Base-by-base conservation (phyloP, 2,329 filamentous ascomycete species). In the Penicillium sp. region DNA sequence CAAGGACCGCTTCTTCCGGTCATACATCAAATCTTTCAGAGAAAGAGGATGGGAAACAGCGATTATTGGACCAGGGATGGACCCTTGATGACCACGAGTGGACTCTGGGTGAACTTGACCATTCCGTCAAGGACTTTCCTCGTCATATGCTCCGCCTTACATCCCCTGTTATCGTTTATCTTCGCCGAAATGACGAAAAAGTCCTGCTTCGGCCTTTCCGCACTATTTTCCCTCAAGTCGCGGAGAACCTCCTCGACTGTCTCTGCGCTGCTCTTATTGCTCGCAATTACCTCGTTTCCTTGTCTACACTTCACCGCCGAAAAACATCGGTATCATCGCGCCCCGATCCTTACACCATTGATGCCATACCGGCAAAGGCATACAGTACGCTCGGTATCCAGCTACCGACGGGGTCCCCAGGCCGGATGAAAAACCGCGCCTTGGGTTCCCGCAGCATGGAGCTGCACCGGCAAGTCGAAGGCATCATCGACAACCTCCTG, bases 31-130 rank as follows among this genome's bases (percentile, higher is more conserved):
- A 55, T 10, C 58, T 52, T 3, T 63, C 62, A 2, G 64, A 69
- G 7, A 64, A 67, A 31, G 64, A 65, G 20, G 35, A 66, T 11
- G 62, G 65, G 31, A 71, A 67, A 41, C 48, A 55, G 28, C 46
- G 51, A 1, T 64, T 64, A 55, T 69, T 69, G 67, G 67, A 72
- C 38, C 66, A 69, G 35, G 66, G 71, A 45, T 74, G 70, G 70
- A 69, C 69, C 6, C 55, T 72, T 5, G 70, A 74, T 41, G 69
- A 73, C 46, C 67, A 72, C 42, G 70, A 73, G 50, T 74, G 71
- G 71, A 68, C 69, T 5, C 58, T 74, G 1, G 67, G 71, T 28
- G 68, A 73, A 54, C 61, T 74, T 22, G 70, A 73, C 11, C 61
- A 68, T 24, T 71, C 68, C 1, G 64, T 72, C 11, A 70, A 67